Conservation (phyloP, 2,329 filamentous ascomycete genomes). For the Aspergillus sp. region DNA sequence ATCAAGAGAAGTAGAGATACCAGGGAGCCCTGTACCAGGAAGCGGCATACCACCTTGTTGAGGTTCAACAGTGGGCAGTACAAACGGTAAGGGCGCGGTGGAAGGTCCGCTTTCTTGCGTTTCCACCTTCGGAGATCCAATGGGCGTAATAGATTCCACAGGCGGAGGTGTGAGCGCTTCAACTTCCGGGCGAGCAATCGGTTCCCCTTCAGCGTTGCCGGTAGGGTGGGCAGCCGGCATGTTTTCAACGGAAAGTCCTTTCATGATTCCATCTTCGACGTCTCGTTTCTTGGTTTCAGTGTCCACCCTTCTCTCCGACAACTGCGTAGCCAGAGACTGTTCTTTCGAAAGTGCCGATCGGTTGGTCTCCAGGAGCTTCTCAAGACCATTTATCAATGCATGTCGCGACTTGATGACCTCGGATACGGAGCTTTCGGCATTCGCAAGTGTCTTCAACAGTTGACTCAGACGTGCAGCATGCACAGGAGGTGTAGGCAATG, state of each 20-base stretch:
- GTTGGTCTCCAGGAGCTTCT: slow-evolving; percentile 72
- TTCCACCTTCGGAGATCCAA: slow-evolving; percentile 40
- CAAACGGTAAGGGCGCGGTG: slow-evolving; percentile 8
- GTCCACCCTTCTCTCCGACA: slow-evolving; percentile 60
- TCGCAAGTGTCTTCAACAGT: slow-evolving; percentile 80
- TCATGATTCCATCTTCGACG: slow-evolving; percentile 87
- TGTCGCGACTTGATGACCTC: slow-evolving; percentile 82
- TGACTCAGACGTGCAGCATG: slow-evolving; percentile 84
- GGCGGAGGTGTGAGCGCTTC: slow-evolving; percentile 81
- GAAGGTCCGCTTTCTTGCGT: slow-evolving; percentile 20
- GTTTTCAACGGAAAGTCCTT: slow-evolving; percentile 62
- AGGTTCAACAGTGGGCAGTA: slow-evolving; percentile 13
- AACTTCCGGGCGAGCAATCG: slow-evolving; percentile 61
- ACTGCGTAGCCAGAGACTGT: slow-evolving; percentile 55
- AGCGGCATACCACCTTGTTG: slow-evolving; percentile 12
- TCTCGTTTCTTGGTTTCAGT: slow-evolving; percentile 79
- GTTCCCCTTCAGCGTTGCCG: slow-evolving; percentile 20
- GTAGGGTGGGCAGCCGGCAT: slow-evolving; percentile 42
- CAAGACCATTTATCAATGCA: slow-evolving; percentile 69
- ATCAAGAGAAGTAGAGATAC: slow-evolving; percentile 11
- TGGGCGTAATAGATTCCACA: slow-evolving; percentile 50
- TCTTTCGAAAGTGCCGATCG: slow-evolving; percentile 64
- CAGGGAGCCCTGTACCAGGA: slow-evolving; percentile 12
- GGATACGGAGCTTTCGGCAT: slow-evolving; percentile 79
- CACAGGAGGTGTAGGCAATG: slow-evolving; percentile 74